Percentiles rank a stretch among this genome's conserved stretches.
Conservation (phyloP, 306 rosid genomes). For the Coriaria nepalensis region DNA sequence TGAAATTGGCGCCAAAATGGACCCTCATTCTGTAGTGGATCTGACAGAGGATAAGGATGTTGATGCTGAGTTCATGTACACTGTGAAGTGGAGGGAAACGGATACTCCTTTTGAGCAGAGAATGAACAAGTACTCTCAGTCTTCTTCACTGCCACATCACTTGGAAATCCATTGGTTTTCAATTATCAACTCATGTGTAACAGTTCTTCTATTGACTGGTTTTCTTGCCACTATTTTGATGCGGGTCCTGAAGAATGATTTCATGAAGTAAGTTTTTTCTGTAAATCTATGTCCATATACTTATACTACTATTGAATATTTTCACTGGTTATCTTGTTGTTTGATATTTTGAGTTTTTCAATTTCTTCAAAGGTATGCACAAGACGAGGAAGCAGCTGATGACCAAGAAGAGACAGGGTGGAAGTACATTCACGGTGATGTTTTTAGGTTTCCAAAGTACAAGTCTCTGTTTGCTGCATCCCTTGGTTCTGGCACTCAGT, state of each 20-base stretch:
- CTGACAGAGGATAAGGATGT: slow-evolving; percentile 79
- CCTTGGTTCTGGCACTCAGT: slow-evolving; percentile 91
- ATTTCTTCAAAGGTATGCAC: slow-evolving; percentile 54
- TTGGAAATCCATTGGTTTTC: slow-evolving; percentile 98
- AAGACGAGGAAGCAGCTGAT: slow-evolving; percentile 97
- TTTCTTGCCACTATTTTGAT: slow-evolving; percentile 93
- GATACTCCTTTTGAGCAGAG: slow-evolving; percentile 74
- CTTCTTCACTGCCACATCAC: slow-evolving; percentile 92
- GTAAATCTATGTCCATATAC: slow-evolving; percentile 9
- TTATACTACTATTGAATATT: too few relatives aligned
- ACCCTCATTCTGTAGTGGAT: slow-evolving; percentile 81
- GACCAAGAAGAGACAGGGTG: slow-evolving; percentile 99
- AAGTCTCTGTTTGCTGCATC: slow-evolving; percentile 86
- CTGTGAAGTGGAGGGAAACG: slow-evolving; percentile 82
- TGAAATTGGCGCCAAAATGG: slow-evolving; percentile 72
- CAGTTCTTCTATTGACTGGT: slow-evolving; percentile 96
- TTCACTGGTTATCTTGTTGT: too few relatives aligned
- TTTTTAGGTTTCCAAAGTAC: slow-evolving; percentile 76
- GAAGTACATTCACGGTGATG: slow-evolving; percentile 97
- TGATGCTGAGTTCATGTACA: slow-evolving; percentile 66
- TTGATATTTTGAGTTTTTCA: slow-evolving; percentile 4
- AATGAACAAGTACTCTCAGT: slow-evolving; percentile 93
- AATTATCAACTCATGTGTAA: slow-evolving; percentile 87
- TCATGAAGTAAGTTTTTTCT: slow-evolving; percentile 65
- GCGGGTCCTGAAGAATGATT: slow-evolving; percentile 97